Percentiles rank a stretch among this genome's conserved stretches.
phyloP scores from a whole-genome alignment of 2,329 filamentous ascomycete species.

The Colletotrichum neosansevieriae region DNA sequence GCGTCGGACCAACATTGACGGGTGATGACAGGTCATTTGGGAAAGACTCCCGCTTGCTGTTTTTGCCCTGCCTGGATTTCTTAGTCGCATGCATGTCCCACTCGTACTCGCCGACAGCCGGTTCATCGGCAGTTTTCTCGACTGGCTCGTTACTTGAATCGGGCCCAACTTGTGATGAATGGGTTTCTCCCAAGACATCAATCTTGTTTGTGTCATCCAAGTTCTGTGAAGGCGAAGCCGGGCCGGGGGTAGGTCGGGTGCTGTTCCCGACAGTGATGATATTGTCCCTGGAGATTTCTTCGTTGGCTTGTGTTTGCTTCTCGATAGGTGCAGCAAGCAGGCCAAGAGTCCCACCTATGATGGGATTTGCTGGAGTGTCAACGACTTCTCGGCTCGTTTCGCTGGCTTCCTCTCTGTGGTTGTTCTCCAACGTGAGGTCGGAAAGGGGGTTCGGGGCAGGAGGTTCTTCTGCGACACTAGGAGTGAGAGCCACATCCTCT shows the following conservation, averaged over 20 bases:
- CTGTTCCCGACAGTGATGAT: too few relatives aligned
- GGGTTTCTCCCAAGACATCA: neutral
- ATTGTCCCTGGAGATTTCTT: too few relatives aligned
- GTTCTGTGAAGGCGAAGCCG: neutral
- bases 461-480: neutral
- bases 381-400: too few relatives aligned
- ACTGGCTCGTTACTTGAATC: neutral
- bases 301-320: too few relatives aligned
- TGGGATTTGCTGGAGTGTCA: too few relatives aligned
- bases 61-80: slow-evolving; percentile 45
- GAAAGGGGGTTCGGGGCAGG: neutral
- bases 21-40: neutral
- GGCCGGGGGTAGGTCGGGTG: too few relatives aligned
- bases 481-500: neutral
- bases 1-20: neutral
- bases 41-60: slow-evolving; percentile 46
- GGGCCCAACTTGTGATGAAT: neutral
- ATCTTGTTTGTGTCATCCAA: neutral
- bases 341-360: too few relatives aligned
- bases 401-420: too few relatives aligned
- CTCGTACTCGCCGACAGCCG: slow-evolving; percentile 22
- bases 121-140: neutral
- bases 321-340: too few relatives aligned
- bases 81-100: slow-evolving; percentile 30
- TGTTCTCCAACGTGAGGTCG: neutral